phyloP scores from a whole-genome alignment of 2,329 filamentous ascomycete species.

The Furcasterigmium sp. region DNA sequence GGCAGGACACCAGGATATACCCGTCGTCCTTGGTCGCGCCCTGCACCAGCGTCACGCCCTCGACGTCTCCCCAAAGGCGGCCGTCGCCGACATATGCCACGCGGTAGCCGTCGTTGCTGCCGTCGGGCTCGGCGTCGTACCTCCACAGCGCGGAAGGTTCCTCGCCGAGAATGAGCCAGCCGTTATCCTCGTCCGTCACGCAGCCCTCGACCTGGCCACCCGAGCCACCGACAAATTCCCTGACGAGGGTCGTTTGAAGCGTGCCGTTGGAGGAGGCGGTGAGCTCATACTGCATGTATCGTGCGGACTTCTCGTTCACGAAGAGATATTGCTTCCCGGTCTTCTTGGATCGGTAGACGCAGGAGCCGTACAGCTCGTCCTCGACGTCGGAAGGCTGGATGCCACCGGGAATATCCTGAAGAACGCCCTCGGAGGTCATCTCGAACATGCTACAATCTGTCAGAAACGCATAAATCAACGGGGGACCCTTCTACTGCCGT shows the following conservation, averaged over 20 bases:
- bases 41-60: slow-evolving; percentile 46
- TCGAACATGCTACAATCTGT: slow-evolving; percentile 37
- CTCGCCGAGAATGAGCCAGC: slow-evolving; percentile 45
- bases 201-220: slow-evolving; percentile 51
- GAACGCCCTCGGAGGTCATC: slow-evolving; percentile 37
- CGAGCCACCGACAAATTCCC: slow-evolving; percentile 44
- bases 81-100: slow-evolving; percentile 41
- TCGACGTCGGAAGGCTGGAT: slow-evolving; percentile 37
- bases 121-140: slow-evolving; percentile 44
- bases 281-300: slow-evolving; percentile 49
- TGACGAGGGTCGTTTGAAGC: slow-evolving; percentile 39
- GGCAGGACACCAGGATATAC: slow-evolving; percentile 46
- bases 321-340: slow-evolving; percentile 47
- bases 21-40: slow-evolving; percentile 36
- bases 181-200: slow-evolving; percentile 44
- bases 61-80: slow-evolving; percentile 45
- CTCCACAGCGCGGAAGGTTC: slow-evolving; percentile 47
- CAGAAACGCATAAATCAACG: not conserved
- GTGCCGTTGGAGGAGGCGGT: slow-evolving; percentile 31
- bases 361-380: slow-evolving; percentile 47
- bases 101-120: slow-evolving; percentile 23
- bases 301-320: slow-evolving; percentile 46
- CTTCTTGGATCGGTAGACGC: slow-evolving; percentile 40
- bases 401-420: slow-evolving; percentile 37
- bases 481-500: not conserved